Evolutionary conservation across 768 basidiomycete species (phyloP).

Genomic region (Trametes coccinea): DNA sequence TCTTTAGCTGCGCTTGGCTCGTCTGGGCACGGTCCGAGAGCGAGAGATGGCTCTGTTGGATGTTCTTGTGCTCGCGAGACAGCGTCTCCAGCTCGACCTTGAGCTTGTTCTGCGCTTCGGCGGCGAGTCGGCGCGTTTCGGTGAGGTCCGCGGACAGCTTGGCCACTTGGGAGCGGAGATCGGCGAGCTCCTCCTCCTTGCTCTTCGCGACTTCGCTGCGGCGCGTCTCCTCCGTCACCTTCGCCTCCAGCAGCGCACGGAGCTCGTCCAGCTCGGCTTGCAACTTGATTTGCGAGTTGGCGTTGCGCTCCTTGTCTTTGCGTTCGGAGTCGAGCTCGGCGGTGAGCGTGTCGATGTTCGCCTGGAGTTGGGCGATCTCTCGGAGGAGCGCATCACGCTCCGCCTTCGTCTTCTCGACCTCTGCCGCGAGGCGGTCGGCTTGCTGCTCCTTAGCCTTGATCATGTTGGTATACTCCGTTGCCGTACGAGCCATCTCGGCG

Average conservation of each 20-base stretch:
- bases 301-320: conserved; percentile 50
- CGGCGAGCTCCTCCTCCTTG: conserved; percentile 79
- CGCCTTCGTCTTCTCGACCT: conserved; percentile 53
- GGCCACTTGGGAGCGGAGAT: conserved; percentile 63
- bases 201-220: conserved; percentile 83
- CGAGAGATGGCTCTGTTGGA: conserved; percentile 62
- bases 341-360: conserved; percentile 63
- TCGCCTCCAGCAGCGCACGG: conserved; percentile 79
- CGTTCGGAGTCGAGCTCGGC: conserved; percentile 63
- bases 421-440: conserved; percentile 51
- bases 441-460: conserved; percentile 79
- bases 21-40: conserved; percentile 61
- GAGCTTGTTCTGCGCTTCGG: conserved; percentile 71
- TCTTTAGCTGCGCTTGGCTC: conserved; percentile 50
- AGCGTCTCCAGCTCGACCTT: conserved; percentile 73
- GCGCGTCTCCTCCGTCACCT: conserved; percentile 82
- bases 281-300: conserved; percentile 55
- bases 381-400: conserved; percentile 57
- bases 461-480: conserved; percentile 72
- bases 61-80: conserved; percentile 55
- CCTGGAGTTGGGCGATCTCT: conserved; percentile 68
- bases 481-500: conserved; percentile 72
- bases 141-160: conserved; percentile 68
- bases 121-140: conserved; percentile 57
- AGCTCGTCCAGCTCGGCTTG: conserved; percentile 86